Conservation (phyloP, 495 filamentous ascomycete genomes). For the Acidiella bohemica region DNA sequence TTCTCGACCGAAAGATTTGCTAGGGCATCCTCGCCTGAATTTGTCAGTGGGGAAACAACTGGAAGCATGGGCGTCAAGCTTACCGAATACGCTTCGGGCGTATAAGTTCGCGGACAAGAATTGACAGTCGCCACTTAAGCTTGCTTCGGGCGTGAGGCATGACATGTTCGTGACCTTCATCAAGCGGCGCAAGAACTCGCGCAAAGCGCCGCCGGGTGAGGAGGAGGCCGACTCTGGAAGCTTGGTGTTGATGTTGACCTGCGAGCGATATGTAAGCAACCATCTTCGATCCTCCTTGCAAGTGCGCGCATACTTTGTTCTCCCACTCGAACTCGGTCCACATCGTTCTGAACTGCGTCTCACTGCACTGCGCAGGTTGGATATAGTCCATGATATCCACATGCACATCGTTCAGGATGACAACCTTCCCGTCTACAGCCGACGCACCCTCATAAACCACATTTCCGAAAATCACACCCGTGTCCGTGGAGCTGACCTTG, state of each 20-base stretch:
- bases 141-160: constrained; percentile 91
- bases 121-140: constrained; percentile 92
- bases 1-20: constrained; percentile 98
- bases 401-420: constrained; percentile 97
- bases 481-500: constrained; percentile 97
- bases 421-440: constrained; percentile 90
- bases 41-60: constrained; percentile 5
- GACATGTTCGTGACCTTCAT: constrained; percentile 99
- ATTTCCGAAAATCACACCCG: constrained; percentile 98
- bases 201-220: constrained; percentile 77
- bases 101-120: constrained; percentile 97
- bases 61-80: constrained; percentile 28
- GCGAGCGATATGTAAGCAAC: too few relatives aligned
- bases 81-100: constrained; percentile 97
- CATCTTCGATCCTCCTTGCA: constrained; percentile 66
- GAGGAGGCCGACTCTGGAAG: too few relatives aligned
- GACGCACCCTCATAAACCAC: constrained; percentile 95
- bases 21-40: constrained; percentile 87
- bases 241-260: constrained; percentile 98
- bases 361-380: constrained; percentile 87
- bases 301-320: constrained; percentile 99
- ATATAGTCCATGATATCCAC: constrained; percentile 99
- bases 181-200: constrained; percentile 85
- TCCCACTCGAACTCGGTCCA: constrained; percentile 99
- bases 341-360: constrained; percentile 98